phyloP scores from a whole-genome alignment of 257 asterid species.

The Nemophila menziesii region DNA sequence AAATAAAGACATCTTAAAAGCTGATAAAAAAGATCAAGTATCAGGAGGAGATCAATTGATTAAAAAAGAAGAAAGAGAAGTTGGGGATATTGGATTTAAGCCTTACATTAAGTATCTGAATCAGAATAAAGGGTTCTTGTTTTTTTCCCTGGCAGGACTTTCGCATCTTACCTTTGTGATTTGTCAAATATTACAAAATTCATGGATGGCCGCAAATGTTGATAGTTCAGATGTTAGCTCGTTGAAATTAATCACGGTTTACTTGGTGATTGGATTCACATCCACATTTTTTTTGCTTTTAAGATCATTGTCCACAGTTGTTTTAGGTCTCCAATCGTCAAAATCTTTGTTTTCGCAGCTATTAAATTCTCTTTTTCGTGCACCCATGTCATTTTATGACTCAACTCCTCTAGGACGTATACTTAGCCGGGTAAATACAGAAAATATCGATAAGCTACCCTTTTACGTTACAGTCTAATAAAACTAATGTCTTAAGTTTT shows the following conservation, averaged over 20 bases:
- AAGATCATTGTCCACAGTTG: constrained; percentile 48
- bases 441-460: constrained; percentile 21
- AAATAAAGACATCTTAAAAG: constrained; percentile 26
- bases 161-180: constrained; percentile 48
- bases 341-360: constrained; percentile 55
- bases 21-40: constrained; percentile 17
- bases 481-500: constrained; percentile 13
- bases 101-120: constrained; percentile 62
- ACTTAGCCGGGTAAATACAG: constrained; percentile 61
- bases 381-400: constrained; percentile 94
- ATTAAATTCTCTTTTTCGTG: constrained; percentile 64
- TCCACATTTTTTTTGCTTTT: constrained; percentile 39
- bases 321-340: constrained; percentile 64
- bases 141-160: constrained; percentile 37
- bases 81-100: constrained; percentile 76
- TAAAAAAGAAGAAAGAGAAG: constrained; percentile 80
- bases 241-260: constrained; percentile 51
- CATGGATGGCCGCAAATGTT: constrained; percentile 96
- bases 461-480: constrained; percentile 42
- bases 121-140: constrained; percentile 62
- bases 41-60: constrained; percentile 61
- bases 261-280: constrained; percentile 49
- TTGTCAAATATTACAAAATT: constrained; percentile 55
- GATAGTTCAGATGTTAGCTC: constrained; percentile 41
- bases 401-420: constrained; percentile 93